These are phyloP conservation scores for Metarhizium guizhouense DNA, from an alignment of 2,329 filamentous ascomycete genomes.

Conservation along the genomic window DNA sequence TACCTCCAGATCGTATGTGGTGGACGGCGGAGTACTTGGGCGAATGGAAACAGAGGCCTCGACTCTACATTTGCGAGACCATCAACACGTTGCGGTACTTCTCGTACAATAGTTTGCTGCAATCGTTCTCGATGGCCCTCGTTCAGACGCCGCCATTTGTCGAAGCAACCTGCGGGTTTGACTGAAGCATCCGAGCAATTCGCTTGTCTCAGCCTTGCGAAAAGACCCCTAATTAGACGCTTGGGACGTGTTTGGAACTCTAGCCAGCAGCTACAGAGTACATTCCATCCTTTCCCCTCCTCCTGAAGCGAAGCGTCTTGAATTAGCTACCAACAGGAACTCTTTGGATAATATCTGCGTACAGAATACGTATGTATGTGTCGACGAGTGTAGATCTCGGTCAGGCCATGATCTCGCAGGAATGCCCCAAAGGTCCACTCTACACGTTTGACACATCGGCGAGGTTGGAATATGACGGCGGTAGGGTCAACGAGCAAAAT, in stretches of 20 bases:
- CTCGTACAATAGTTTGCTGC: not conserved
- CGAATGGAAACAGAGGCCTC: too few relatives aligned
- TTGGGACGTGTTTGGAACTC: not conserved
- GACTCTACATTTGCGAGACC: not conserved
- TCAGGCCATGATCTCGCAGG: not conserved
- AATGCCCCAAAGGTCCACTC: not conserved
- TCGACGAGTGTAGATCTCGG: not conserved
- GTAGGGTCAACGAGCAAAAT: not conserved
- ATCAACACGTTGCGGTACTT: not conserved
- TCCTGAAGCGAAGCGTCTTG: not conserved
- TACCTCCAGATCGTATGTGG: not conserved
- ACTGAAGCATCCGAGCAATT: not conserved
- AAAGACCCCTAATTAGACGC: not conserved
- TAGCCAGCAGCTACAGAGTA: not conserved
- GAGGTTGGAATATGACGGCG: not conserved
- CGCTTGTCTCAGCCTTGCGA: not conserved
- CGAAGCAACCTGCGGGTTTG: not conserved
- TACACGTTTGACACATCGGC: not conserved
- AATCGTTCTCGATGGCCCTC: not conserved
- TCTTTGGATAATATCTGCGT: not conserved
- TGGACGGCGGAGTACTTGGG: too few relatives aligned
- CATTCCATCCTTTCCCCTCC: not conserved
- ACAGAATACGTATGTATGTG: not conserved
- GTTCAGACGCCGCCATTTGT: not conserved
- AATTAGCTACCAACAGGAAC: not conserved